Conservation (phyloP, 129 eudicot genomes). For the Lactuca saligna region DNA sequence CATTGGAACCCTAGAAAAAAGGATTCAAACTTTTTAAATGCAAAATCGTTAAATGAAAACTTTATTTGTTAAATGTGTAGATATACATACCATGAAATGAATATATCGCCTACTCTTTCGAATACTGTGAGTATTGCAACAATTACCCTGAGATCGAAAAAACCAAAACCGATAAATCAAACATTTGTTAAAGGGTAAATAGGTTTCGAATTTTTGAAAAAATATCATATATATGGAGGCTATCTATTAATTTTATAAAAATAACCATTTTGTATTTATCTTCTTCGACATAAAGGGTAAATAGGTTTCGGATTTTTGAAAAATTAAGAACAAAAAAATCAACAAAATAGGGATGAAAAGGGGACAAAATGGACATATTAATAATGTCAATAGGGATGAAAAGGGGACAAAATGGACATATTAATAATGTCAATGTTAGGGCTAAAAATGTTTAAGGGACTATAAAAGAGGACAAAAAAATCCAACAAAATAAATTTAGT, state of each 20-base stretch:
- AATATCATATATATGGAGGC: too few relatives aligned
- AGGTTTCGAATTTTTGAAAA: too few relatives aligned
- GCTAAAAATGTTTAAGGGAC: background rate
- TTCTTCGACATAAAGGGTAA: too few relatives aligned
- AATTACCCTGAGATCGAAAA: constrained; percentile 56
- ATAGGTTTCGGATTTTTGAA: too few relatives aligned
- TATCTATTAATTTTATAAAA: too few relatives aligned
- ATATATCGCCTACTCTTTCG: constrained; percentile 70
- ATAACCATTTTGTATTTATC: background rate
- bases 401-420: background rate
- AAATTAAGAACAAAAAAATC: too few relatives aligned
- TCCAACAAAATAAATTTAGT: too few relatives aligned
- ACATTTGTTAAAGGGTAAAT: too few relatives aligned
- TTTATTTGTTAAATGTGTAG: background rate
- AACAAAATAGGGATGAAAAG: background rate
- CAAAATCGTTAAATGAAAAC: background rate
- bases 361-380: background rate
- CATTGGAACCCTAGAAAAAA: constrained; percentile 71
- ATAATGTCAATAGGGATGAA: background rate
- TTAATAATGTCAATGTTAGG: background rate
- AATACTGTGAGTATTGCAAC: constrained; percentile 65
- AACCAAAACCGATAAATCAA: constrained; percentile 1
- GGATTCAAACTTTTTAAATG: background rate
- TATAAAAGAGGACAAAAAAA: too few relatives aligned
- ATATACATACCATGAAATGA: constrained; percentile 71